These are phyloP conservation scores for Musa itinerans DNA, from an alignment of 176 grass and related monocot genomes.

Conservation along the genomic window DNA sequence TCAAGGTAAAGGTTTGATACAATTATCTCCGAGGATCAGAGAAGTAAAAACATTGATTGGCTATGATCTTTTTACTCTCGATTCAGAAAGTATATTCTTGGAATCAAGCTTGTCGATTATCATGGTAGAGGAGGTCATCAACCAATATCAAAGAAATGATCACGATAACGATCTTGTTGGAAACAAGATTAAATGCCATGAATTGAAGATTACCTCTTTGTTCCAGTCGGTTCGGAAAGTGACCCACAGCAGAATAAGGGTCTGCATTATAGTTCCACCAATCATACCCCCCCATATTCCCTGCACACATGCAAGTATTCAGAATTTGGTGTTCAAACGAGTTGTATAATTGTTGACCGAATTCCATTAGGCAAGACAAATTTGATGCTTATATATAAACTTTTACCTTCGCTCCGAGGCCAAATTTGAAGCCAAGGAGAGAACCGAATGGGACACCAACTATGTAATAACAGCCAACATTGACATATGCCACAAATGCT, in stretches of 20 bases:
- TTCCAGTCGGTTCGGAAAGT: slow-evolving; percentile 21
- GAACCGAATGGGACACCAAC: slow-evolving; percentile 62
- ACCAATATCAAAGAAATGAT: neutral
- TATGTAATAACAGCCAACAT: slow-evolving; percentile 78
- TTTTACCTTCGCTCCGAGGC: slow-evolving; percentile 52
- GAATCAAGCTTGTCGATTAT: neutral
- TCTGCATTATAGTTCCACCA: slow-evolving; percentile 10
- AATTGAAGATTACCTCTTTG: neutral
- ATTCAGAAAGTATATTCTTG: neutral
- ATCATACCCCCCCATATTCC: slow-evolving; percentile 17
- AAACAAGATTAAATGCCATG: neutral
- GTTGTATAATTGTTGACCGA: neutral
- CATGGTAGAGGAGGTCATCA: neutral
- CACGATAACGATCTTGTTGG: neutral
- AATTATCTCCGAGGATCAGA: too few species aligned
- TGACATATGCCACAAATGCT: slow-evolving; percentile 84
- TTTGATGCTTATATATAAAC: neutral
- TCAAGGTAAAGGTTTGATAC: too few species aligned
- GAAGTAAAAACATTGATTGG: too few species aligned
- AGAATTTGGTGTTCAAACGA: too few species aligned
- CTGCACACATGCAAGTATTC: neutral
- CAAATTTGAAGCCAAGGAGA: slow-evolving; percentile 59
- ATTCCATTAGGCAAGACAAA: neutral
- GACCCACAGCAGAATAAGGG: slow-evolving; percentile 6
- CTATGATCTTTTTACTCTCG: neutral